phyloP scores from a whole-genome alignment of 2,329 filamentous ascomycete species.

The Ophiostoma himal-ulmi region DNA sequence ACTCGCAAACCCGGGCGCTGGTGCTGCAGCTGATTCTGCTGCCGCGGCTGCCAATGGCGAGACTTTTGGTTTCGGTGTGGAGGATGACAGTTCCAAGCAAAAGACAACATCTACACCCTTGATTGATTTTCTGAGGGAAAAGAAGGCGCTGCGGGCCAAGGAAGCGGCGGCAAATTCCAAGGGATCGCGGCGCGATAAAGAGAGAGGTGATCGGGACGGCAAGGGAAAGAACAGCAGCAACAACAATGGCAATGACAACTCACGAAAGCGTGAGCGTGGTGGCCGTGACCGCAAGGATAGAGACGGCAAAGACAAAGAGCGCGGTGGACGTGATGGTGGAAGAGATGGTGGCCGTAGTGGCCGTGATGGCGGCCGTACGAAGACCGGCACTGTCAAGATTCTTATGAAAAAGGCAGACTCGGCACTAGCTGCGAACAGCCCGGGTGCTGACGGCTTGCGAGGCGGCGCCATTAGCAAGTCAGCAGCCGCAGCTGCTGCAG shows the following conservation, averaged over 20 bases:
- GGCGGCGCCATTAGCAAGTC: constrained; percentile 30
- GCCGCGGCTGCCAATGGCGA: constrained; percentile 26
- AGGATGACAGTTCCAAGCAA: constrained; percentile 46
- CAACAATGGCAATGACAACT: constrained; percentile 27
- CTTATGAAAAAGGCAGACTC: constrained; percentile 53
- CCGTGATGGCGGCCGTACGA: constrained; percentile 33
- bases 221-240: constrained; percentile 43
- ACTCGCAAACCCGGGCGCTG: constrained; percentile 62
- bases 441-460: neutral
- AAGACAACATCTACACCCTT: constrained; percentile 79
- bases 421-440: constrained; percentile 47
- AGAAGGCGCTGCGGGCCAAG: constrained; percentile 70
- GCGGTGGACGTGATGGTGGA: constrained; percentile 35
- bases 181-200: constrained; percentile 32
- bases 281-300: neutral
- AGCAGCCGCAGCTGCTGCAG: constrained; percentile 47
- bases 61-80: constrained; percentile 31
- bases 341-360: constrained; percentile 40
- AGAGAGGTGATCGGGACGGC: constrained; percentile 24
- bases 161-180: constrained; percentile 51
- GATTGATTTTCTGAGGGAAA: constrained; percentile 84
- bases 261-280: neutral
- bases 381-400: constrained; percentile 59
- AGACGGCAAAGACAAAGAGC: constrained; percentile 46
- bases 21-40: constrained; percentile 28